Conservation (phyloP, 345 rosid genomes). For the Eucalyptus tenuipes region DNA sequence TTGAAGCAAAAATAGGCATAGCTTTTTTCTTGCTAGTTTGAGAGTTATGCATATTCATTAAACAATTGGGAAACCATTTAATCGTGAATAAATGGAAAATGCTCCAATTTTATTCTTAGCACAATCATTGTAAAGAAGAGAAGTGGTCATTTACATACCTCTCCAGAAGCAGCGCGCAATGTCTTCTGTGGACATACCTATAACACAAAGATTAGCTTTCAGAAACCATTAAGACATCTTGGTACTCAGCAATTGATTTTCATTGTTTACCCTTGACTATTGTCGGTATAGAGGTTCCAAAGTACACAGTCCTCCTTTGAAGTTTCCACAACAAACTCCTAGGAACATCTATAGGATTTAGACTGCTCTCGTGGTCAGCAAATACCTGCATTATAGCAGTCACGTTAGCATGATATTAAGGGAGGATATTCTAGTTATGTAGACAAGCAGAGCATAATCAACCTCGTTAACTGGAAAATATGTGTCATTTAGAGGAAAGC, state of each 20-base stretch:
- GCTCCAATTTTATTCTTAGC: background rate
- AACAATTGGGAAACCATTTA: background rate
- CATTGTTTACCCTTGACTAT: conserved; percentile 64
- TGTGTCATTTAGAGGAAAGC: conserved; percentile 93
- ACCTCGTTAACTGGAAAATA: conserved; percentile 97
- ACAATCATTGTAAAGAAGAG: background rate
- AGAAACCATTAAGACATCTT: background rate
- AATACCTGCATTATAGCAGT: conserved; percentile 39
- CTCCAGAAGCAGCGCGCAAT: conserved; percentile 92
- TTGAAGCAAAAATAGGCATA: background rate
- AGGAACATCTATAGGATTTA: conserved; percentile 67
- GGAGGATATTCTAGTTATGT: background rate
- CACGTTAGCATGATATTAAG: background rate
- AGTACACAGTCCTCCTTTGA: conserved; percentile 63
- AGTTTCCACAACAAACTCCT: conserved; percentile 70
- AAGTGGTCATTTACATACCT: conserved; percentile 28
- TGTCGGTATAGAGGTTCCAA: conserved; percentile 82
- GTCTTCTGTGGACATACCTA: conserved; percentile 67
- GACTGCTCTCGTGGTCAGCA: conserved; percentile 84
- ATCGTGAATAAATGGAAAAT: no score
- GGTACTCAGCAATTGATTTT: background rate
- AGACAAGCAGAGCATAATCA: background rate
- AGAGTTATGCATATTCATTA: background rate
- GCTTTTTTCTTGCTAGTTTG: background rate
- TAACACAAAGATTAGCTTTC: background rate